phyloP scores from a whole-genome alignment of 2,329 filamentous ascomycete species.

The Parascedosporium putredinis region DNA sequence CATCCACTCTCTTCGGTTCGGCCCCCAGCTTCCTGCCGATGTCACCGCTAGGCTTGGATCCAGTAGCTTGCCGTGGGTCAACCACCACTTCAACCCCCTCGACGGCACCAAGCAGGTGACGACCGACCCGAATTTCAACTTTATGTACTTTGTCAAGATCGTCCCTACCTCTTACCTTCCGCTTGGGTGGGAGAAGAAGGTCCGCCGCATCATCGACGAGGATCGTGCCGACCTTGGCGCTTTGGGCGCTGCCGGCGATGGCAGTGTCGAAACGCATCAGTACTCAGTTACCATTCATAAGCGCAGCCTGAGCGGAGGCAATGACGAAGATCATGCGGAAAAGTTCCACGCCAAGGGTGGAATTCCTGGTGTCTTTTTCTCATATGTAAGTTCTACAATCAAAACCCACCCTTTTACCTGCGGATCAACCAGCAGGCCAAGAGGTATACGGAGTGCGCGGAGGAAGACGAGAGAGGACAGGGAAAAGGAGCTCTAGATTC shows the following conservation, averaged over 20 bases:
- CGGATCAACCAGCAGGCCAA: too few relatives aligned
- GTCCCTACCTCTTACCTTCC: constrained; percentile 92
- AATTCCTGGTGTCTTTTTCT: constrained; percentile 97
- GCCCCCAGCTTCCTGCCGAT: constrained; percentile 74
- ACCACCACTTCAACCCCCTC: constrained; percentile 85
- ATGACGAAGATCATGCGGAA: constrained; percentile 79
- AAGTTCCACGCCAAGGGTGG: constrained; percentile 80
- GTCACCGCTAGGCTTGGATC: constrained; percentile 49
- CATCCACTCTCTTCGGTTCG: constrained; percentile 85
- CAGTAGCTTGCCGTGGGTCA: constrained; percentile 57
- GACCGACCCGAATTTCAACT: constrained; percentile 79
- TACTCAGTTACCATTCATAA: constrained; percentile 97
- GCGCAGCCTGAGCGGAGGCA: constrained; percentile 73
- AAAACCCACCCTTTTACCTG: too few relatives aligned
- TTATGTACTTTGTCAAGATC: constrained; percentile 99
- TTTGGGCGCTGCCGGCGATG: constrained; percentile 55
- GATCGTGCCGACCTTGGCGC: constrained; percentile 51
- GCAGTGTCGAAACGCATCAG: constrained; percentile 93
- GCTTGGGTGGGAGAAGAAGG: constrained; percentile 69
- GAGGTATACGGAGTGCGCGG: too few relatives aligned
- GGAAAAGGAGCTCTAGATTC: too few relatives aligned
- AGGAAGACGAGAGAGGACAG: too few relatives aligned
- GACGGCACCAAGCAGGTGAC: constrained; percentile 71
- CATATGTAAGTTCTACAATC: constrained; percentile 66
- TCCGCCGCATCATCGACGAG: constrained; percentile 29